Base-by-base conservation (phyloP, 768 basidiomycete species). In the Artomyces pyxidatus region DNA sequence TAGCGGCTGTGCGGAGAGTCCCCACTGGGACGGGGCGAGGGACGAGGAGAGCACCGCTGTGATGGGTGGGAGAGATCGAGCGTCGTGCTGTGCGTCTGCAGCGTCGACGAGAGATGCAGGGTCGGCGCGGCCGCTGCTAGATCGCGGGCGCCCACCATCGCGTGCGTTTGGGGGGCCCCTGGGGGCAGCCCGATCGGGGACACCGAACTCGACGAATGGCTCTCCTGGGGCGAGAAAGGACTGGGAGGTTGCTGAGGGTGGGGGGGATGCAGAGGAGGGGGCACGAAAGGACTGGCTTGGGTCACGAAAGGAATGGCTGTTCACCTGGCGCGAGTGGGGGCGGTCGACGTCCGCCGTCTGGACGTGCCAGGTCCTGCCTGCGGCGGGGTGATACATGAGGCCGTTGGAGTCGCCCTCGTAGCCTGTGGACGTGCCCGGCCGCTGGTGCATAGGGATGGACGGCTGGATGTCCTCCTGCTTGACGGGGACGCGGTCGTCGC, bases 201-300 rank as follows among this genome's bases (percentile, higher is more conserved):
- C 42, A 62, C 65, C 57, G 71, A 72, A 63, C 67, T 66, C 66
- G 73, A 74, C 69, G n/a, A n/a, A n/a, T 65, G 71, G 43, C 49
- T 70, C 50, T 65, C 73, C 39, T 71, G 73, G 71, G 76, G 71
- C 59, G 73, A 76, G 82, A 82, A 81, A 84, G 79, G 82, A 82
- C 74, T 83, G 81, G 48, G 51, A 39, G 54, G 58, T 38, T 52
- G 58, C 42, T 52, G 55, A 47, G 51, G 58, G 42, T 71, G 73
- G 48, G 59, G 68, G 22, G 60, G 68, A 54, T 49, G 71, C 63
- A 63, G 70, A 52, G 57, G 73, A 62, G 65, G 76, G 73, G 75
- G 66, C 73, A 81, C 80, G 83, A 83, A 84, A 84, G 83, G 83
- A 84, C 80, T 84, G 83, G 78, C 74, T 70, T 47, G 80, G 71